These are phyloP conservation scores for Nicotiana sylvestris DNA, from an alignment of 257 asterid species.

Conservation along the genomic window DNA sequence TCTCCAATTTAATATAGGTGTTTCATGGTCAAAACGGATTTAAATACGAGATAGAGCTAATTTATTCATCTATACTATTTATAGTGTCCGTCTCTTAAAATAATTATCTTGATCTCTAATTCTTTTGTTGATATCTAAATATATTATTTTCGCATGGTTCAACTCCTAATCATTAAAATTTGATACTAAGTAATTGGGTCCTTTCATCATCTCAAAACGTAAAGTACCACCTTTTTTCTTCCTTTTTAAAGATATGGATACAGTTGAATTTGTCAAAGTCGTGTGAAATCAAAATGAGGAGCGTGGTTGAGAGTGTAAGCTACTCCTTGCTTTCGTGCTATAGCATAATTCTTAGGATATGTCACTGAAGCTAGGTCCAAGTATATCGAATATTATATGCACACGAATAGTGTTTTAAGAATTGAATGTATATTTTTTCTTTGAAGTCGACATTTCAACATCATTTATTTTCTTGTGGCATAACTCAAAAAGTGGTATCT, in stretches of 20 bases:
- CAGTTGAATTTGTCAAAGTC: not conserved
- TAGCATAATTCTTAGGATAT: not conserved
- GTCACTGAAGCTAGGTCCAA: not conserved
- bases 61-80: not conserved
- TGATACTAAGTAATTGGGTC: not conserved
- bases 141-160: not conserved
- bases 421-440: not conserved
- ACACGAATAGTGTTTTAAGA: not conserved
- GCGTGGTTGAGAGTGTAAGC: constrained; percentile 4
- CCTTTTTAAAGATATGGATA: not conserved
- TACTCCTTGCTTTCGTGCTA: not conserved
- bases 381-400: not conserved
- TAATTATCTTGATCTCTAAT: not conserved
- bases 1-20: not conserved
- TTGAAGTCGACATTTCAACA: not conserved
- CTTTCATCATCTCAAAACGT: not conserved
- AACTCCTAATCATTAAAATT: not conserved
- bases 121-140: not conserved
- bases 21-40: not conserved
- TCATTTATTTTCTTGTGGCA: not conserved
- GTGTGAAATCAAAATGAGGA: not conserved
- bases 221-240: not conserved
- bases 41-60: not conserved
- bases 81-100: constrained; percentile 20
- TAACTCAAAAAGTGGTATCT: not conserved